phyloP scores from a whole-genome alignment of 306 rosid species.

The Ormosia emarginata region DNA sequence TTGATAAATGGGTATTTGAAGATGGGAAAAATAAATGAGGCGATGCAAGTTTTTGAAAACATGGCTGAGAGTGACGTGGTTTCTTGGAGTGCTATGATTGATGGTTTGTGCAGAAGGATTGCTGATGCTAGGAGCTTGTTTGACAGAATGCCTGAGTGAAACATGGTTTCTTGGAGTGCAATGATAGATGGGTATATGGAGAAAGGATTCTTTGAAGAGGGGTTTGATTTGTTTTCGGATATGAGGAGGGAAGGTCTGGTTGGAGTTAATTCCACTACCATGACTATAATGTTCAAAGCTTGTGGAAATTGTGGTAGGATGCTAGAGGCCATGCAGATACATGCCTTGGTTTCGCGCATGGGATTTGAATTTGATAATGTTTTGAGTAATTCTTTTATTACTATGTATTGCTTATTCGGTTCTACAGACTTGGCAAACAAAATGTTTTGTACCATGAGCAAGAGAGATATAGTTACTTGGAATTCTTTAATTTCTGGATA shows the following conservation, averaged over 20 bases:
- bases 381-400: conserved; percentile 57
- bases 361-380: conserved; percentile 62
- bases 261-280: conserved; percentile 59
- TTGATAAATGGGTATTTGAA: conserved; percentile 70
- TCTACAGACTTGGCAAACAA: conserved; percentile 44
- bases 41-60: conserved; percentile 45
- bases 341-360: conserved; percentile 49
- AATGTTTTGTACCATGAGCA: conserved; percentile 40
- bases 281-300: conserved; percentile 57
- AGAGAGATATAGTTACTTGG: conserved; percentile 66
- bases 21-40: conserved; percentile 45
- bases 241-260: conserved; percentile 66
- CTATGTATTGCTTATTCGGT: conserved; percentile 63
- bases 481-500: conserved; percentile 75
- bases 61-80: conserved; percentile 62
- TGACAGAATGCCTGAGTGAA: conserved; percentile 62
- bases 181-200: conserved; percentile 78
- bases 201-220: conserved; percentile 48
- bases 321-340: conserved; percentile 70
- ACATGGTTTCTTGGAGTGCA: conserved; percentile 74
- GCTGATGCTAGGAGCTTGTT: conserved; percentile 59
- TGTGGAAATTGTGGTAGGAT: conserved; percentile 52
- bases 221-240: conserved; percentile 56
- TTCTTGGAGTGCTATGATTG: conserved; percentile 77
- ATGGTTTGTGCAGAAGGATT: conserved; percentile 71